Evolutionary conservation across 2,329 filamentous ascomycete genomes (phyloP), one percentile per base, ranked within the genome.

Genomic region (Dactylellina haptotyla): DNA sequence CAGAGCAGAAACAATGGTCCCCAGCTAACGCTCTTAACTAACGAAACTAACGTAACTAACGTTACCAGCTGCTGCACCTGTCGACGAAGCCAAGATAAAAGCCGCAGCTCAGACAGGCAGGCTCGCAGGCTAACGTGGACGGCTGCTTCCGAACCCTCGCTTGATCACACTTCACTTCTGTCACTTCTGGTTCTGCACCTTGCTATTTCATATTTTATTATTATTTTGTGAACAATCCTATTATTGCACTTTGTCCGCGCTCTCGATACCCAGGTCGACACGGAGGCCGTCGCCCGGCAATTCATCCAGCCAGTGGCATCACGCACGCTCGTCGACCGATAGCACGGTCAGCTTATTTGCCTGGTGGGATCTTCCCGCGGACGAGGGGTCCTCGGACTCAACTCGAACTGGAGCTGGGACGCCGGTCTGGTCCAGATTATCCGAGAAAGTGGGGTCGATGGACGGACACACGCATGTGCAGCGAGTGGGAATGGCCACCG

Each of bases 371-470:
- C n/a, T n/a, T n/a, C n/a, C n/a, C n/a, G n/a, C n/a, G n/a, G n/a
- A n/a, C n/a, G n/a, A n/a, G n/a, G n/a, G n/a, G n/a, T n/a, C 43
- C 20, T 12, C 37, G 45, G 23, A 28, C 59, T 64, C 54, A 48
- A 48, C 59, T 34, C 23, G 12, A 32, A 18, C 28, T n/a, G 37
- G 37, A 41, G 37, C 12, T 41, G 18, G 4, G 14, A 41, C 37
- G n/a, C n/a, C n/a, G n/a, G 18, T 28, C 46, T 34, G 32, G 58
- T 58, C 51, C 66, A 64, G 46, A 66, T 61, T 61, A 66, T 73
- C 61, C 61, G 69, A 73, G n/a, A 65, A 72, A 66, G 69, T 73
- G 69, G 69, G 69, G 69, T 73, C 54, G 32, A 14, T 34, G 32
- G 32, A 34, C 32, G 14, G 6, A 6, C 32, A n/a, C 32, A 34